Percentiles rank a stretch among this genome's conserved stretches.
Evolutionary conservation across 306 rosid genomes (phyloP).

Genomic region (Prinsepia uniflora): DNA sequence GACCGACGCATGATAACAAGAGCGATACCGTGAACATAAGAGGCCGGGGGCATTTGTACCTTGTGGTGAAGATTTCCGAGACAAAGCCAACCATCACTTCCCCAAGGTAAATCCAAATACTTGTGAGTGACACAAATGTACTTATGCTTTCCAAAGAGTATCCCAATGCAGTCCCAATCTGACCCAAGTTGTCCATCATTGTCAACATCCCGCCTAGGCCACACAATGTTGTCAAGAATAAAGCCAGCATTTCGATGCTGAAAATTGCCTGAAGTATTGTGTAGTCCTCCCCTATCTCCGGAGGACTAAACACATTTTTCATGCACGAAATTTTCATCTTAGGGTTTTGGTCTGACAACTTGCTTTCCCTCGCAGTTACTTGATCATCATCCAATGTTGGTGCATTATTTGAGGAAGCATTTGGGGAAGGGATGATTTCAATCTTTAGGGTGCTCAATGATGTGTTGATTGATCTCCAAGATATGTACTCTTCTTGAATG

Average conservation of each 20-base stretch:
- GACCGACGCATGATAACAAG: constrained; percentile 27
- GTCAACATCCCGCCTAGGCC: constrained; percentile 17
- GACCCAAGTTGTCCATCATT: constrained; percentile 25
- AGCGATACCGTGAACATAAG: constrained; percentile 32
- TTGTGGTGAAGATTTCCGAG: constrained; percentile 20
- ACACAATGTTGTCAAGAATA: constrained; percentile 16
- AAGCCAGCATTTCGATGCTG: constrained; percentile 20
- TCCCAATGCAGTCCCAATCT: constrained; percentile 18
- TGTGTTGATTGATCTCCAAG: background rate
- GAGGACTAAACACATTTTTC: background rate
- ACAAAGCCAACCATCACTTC: background rate
- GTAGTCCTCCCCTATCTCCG: constrained; percentile 18
- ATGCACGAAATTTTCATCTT: constrained; percentile 12
- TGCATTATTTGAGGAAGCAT: no score
- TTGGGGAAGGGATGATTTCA: no score
- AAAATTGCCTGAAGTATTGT: constrained; percentile 22
- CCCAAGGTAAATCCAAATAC: constrained; percentile 21
- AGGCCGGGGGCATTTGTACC: constrained; percentile 33
- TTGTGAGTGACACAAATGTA: constrained; percentile 22
- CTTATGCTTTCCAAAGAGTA: constrained; percentile 13
- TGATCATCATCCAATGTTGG: no score
- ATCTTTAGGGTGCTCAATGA: no score
- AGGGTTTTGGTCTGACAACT: no score
- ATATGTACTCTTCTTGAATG: constrained; percentile 6
- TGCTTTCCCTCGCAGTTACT: no score